Percentiles rank a stretch among this genome's conserved stretches.
Evolutionary conservation across 2,329 filamentous ascomycete species (phyloP).

Genomic region (Arthrinium phaeospermum): DNA sequence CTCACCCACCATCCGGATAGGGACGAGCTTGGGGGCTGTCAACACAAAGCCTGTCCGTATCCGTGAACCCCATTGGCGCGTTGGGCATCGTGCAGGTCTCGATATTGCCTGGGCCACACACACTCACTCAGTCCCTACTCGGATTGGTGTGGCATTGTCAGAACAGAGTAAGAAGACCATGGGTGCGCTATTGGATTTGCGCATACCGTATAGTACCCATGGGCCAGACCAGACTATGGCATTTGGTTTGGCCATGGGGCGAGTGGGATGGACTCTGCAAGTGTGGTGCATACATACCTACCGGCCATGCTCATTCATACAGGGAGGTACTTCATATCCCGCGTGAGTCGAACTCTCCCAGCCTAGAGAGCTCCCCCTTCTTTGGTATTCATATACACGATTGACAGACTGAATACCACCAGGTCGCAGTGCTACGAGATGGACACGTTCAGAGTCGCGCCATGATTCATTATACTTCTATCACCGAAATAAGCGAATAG

Average conservation of each 20-base stretch:
- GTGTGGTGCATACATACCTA: neutral
- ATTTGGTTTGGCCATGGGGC: neutral
- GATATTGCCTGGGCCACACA: neutral
- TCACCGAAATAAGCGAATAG: neutral
- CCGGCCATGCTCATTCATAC: neutral
- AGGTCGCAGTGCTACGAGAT: neutral
- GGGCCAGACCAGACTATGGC: slow-evolving; percentile 4
- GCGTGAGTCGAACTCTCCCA: neutral
- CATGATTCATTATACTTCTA: neutral
- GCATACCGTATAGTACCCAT: neutral
- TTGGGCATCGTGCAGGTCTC: neutral
- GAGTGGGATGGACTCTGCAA: neutral
- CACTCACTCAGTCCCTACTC: neutral
- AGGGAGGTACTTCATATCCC: neutral
- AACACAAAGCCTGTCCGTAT: slow-evolving; percentile 3
- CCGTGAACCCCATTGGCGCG: neutral
- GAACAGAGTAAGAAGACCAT: neutral
- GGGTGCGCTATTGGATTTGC: neutral
- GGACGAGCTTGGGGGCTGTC: slow-evolving; percentile 13
- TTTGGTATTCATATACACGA: neutral
- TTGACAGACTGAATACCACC: neutral
- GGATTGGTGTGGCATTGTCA: neutral
- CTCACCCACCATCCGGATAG: slow-evolving; percentile 15
- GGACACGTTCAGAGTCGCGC: neutral
- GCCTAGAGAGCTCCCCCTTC: neutral